Evolutionary conservation across 306 rosid species (phyloP).

Genomic region (Cicer arietinum): DNA sequence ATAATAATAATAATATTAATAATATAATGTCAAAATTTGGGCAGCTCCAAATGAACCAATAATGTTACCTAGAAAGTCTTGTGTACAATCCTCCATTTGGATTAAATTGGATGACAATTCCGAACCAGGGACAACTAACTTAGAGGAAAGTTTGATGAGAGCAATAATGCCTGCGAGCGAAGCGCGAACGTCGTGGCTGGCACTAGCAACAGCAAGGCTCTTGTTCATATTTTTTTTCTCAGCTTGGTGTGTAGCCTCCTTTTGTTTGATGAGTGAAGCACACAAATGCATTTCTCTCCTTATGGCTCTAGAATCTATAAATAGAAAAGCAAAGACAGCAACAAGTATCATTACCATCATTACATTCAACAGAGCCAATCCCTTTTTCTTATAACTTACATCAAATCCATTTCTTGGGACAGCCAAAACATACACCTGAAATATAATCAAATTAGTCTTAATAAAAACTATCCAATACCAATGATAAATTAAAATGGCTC

Average conservation of each 20-base stretch:
- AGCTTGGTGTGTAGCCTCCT: constrained; percentile 74
- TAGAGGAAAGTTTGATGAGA: constrained; percentile 55
- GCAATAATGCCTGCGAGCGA: constrained; percentile 65
- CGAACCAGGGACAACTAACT: constrained; percentile 47
- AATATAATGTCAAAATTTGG: not conserved
- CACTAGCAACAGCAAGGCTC: constrained; percentile 65
- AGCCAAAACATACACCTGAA: constrained; percentile 63
- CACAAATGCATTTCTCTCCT: constrained; percentile 62
- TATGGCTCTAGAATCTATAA: constrained; percentile 39
- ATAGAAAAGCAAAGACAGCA: constrained; percentile 39
- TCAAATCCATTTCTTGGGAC: constrained; percentile 47
- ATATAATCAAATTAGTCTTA: constrained; percentile 21
- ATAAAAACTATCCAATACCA: not conserved
- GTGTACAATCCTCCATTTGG: constrained; percentile 63
- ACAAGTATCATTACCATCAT: constrained; percentile 40
- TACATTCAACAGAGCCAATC: constrained; percentile 43
- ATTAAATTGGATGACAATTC: constrained; percentile 55
- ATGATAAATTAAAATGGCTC: not conserved
- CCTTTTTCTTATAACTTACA: constrained; percentile 39
- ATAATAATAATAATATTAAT: not conserved
- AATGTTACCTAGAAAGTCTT: constrained; percentile 67
- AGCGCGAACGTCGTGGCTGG: constrained; percentile 77
- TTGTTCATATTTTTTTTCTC: constrained; percentile 72
- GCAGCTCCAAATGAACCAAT: not conserved
- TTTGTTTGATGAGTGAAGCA: constrained; percentile 62